Conservation (phyloP, 1,139 yeast species). For the Geotrichum klebahnii region DNA sequence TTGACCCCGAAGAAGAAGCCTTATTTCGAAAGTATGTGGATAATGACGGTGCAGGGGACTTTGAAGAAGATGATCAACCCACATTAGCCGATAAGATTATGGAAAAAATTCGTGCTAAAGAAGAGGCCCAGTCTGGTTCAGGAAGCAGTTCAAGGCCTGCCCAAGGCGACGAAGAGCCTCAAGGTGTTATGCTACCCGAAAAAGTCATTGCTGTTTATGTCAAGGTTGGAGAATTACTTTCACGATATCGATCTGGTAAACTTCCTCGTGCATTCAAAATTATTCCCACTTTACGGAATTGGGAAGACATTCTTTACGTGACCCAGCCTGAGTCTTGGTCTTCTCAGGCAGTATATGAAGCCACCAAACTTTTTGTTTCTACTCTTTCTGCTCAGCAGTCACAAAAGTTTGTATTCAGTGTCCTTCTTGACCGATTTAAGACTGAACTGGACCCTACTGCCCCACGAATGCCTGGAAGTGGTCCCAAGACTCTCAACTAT, state of each 20-base stretch:
- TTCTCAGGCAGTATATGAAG: conserved; percentile 93
- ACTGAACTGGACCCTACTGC: conserved; percentile 67
- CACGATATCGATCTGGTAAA: conserved; percentile 94
- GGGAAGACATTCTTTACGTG: conserved; percentile 93
- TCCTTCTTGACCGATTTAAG: conserved; percentile 80
- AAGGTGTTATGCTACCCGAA: conserved; percentile 79
- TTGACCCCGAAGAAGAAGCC: conserved; percentile 43
- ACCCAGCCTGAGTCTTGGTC: conserved; percentile 94
- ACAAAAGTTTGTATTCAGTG: conserved; percentile 71
- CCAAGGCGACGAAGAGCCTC: conserved; percentile 32
- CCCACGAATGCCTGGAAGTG: conserved; percentile 16
- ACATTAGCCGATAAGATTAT: conserved; percentile 87
- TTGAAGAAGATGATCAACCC: conserved; percentile 52
- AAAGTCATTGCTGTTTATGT: conserved; percentile 93
- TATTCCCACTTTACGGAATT: conserved; percentile 82
- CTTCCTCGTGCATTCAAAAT: conserved; percentile 92
- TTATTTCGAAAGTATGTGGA: conserved; percentile 41
- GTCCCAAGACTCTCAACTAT: conserved; percentile 54
- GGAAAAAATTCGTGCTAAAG: conserved; percentile 80
- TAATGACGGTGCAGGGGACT: conserved; percentile 49
- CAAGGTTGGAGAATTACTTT: conserved; percentile 79
- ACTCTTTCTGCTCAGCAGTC: conserved; percentile 84
- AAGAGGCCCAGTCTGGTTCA: conserved; percentile 34
- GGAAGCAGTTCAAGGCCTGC: conserved; percentile 29
- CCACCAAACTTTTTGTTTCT: conserved; percentile 88